A percentile compares a stretch with the other conserved stretches of the same genome.
Conservation (phyloP, 1,284 basidiomycete species). For the Phenoliferia sp. region DNA sequence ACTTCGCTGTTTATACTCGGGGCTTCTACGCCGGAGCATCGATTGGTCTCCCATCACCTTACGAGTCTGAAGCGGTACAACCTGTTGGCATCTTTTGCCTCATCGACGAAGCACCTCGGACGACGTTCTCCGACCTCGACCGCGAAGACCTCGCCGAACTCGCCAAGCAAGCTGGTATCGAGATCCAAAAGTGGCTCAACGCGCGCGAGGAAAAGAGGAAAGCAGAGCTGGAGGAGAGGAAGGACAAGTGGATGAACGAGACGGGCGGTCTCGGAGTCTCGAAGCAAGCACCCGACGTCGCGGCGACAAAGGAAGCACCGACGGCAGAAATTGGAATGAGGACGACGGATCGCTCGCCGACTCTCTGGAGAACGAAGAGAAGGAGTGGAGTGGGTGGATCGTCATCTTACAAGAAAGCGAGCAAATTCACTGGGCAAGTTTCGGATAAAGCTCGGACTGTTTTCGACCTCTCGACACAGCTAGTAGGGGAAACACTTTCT, state of each 20-base stretch:
- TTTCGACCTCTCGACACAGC: conserved; percentile 28
- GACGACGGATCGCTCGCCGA: not conserved
- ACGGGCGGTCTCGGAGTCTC: conserved; percentile 16
- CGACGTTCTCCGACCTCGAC: conserved; percentile 13
- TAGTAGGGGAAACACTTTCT: conserved; percentile 26
- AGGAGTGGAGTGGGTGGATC: too few relatives aligned
- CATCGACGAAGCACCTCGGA: conserved; percentile 18
- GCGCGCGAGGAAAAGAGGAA: not conserved
- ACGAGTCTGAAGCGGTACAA: conserved; percentile 14
- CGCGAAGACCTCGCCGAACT: conserved; percentile 16
- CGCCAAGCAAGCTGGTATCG: conserved; percentile 16
- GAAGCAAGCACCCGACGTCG: not conserved
- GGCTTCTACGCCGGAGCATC: conserved; percentile 30
- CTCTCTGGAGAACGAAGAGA: too few relatives aligned
- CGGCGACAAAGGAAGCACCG: not conserved
- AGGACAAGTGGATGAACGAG: conserved; percentile 8
- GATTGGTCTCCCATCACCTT: conserved; percentile 19
- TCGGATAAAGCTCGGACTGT: conserved; percentile 8
- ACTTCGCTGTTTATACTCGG: conserved; percentile 13
- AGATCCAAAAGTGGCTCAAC: conserved; percentile 14
- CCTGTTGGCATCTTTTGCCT: conserved; percentile 27
- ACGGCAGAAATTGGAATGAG: not conserved
- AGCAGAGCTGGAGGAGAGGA: not conserved
- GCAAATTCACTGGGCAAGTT: not conserved
- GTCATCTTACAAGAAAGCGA: too few relatives aligned